Conservation (phyloP, 371 early-diverging fungal species). For the Thermomucor indicae-seudaticae region DNA sequence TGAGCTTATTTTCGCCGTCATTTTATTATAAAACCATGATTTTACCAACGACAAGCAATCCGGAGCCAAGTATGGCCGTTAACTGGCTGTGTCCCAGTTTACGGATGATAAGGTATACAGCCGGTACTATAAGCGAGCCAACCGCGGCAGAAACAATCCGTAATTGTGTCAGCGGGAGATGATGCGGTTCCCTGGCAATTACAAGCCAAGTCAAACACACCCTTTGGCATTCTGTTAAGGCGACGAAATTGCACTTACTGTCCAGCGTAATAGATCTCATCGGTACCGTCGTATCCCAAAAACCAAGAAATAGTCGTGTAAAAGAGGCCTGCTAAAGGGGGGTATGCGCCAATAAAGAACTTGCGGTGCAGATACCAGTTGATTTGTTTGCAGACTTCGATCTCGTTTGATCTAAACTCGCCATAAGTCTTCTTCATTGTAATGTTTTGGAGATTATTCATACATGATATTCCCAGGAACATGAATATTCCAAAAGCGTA, state of each 20-base stretch:
- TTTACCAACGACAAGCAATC: slow-evolving; percentile 29
- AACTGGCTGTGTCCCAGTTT: slow-evolving; percentile 20
- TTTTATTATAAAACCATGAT: not conserved
- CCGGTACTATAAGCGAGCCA: slow-evolving; percentile 24
- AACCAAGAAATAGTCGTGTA: slow-evolving; percentile 69
- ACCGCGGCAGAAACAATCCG: slow-evolving; percentile 21
- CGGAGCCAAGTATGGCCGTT: slow-evolving; percentile 27
- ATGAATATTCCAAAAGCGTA: not conserved
- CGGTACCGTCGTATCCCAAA: slow-evolving; percentile 80
- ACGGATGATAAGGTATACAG: slow-evolving; percentile 25
- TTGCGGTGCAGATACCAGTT: slow-evolving; percentile 39
- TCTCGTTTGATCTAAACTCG: slow-evolving; percentile 13
- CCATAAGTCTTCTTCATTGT: too few relatives aligned
- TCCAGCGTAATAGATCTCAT: slow-evolving; percentile 81
- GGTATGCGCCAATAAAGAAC: slow-evolving; percentile 36
- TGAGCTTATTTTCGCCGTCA: not conserved
- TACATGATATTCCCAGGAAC: not conserved
- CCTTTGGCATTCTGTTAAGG: not conserved
- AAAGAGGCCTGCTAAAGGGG: slow-evolving; percentile 82
- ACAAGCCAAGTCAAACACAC: not conserved
- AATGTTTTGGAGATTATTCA: too few relatives aligned
- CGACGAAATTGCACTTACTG: slow-evolving; percentile 37
- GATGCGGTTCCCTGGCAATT: slow-evolving; percentile 12
- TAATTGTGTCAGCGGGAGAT: slow-evolving; percentile 21
- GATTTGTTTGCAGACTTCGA: slow-evolving; percentile 25